phyloP scores from a whole-genome alignment of 495 filamentous ascomycete species.

The Articulospora tetracladia region DNA sequence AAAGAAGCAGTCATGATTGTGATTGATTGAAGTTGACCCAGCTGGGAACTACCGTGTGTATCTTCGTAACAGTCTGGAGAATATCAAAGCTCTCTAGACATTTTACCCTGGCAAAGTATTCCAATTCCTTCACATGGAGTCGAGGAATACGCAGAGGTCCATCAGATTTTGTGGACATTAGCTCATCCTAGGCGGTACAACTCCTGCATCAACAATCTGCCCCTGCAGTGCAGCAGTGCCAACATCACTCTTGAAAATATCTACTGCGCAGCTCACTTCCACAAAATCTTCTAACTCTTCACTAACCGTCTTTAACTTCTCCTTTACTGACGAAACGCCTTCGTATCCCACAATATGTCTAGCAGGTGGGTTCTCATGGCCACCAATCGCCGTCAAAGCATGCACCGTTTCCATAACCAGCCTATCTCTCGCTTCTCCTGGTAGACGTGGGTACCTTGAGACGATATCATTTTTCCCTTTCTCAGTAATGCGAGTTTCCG shows the following conservation, averaged over 20 bases:
- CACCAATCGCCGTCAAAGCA: constrained; percentile 84
- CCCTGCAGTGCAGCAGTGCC: constrained; percentile 19
- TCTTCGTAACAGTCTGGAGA: too few relatives aligned
- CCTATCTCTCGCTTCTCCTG: constrained; percentile 57
- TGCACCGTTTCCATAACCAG: constrained; percentile 87
- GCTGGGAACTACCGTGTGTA: too few relatives aligned
- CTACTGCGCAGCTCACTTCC: constrained; percentile 62
- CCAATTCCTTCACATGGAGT: background rate
- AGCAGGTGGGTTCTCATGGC: constrained; percentile 92
- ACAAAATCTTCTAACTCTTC: constrained; percentile 97
- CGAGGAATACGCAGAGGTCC: background rate
- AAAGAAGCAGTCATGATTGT: constrained; percentile 20
- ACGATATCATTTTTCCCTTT: constrained; percentile 48
- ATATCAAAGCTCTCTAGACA: background rate
- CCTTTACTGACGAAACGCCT: constrained; percentile 82
- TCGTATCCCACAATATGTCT: constrained; percentile 93
- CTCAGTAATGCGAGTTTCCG: constrained; percentile 41
- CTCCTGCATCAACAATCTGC: constrained; percentile 1
- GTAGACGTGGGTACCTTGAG: constrained; percentile 68
- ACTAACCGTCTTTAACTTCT: constrained; percentile 93
- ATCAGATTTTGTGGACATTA: background rate
- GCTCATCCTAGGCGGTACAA: background rate
- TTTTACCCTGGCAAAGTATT: background rate
- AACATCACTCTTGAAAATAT: constrained; percentile 27
- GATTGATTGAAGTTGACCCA: background rate